A percentile compares a stretch with the other conserved stretches of the same genome.
These are phyloP conservation scores for Aspergillus sclerotioniger DNA, from an alignment of 495 filamentous ascomycete species.

Conservation along the genomic window DNA sequence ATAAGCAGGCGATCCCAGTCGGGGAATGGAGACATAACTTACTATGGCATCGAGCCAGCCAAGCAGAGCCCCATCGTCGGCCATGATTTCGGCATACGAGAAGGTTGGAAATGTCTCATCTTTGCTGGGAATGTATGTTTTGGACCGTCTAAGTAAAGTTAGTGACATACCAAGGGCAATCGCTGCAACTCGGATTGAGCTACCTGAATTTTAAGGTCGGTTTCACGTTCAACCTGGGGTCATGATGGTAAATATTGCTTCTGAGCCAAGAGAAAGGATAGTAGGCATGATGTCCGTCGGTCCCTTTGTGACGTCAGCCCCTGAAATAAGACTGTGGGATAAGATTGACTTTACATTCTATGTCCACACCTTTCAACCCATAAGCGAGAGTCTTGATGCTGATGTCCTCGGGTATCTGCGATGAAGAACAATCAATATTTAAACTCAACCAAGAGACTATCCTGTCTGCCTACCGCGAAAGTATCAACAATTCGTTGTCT, in stretches of 20 bases:
- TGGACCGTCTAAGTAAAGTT: conserved; percentile 31
- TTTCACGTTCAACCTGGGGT: conserved; percentile 7
- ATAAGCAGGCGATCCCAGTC: neutral
- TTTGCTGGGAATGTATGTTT: conserved; percentile 19
- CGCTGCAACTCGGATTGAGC: neutral
- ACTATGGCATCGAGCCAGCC: conserved; percentile 61
- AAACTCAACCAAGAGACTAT: neutral
- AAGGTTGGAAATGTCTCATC: conserved; percentile 48
- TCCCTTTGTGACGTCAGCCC: conserved; percentile 30
- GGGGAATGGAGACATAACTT: conserved; percentile 20
- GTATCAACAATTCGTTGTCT: conserved; percentile 71
- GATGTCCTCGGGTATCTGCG: conserved; percentile 55
- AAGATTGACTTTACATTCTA: conserved; percentile 30
- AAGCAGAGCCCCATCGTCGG: conserved; percentile 47
- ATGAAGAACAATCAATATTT: neutral
- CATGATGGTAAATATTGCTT: neutral
- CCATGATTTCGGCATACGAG: conserved; percentile 59
- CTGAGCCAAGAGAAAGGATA: conserved; percentile 54
- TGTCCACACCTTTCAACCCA: conserved; percentile 10
- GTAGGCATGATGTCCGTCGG: conserved; percentile 51
- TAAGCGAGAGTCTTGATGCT: conserved; percentile 27
- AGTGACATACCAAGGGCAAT: neutral
- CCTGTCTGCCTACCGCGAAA: conserved; percentile 53
- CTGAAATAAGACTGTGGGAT: neutral
- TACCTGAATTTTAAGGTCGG: neutral